Percentiles rank a stretch among this genome's conserved stretches.
These are phyloP conservation scores for Arachnomyces sp. DNA, from an alignment of 2,329 filamentous ascomycete species.

Conservation along the genomic window DNA sequence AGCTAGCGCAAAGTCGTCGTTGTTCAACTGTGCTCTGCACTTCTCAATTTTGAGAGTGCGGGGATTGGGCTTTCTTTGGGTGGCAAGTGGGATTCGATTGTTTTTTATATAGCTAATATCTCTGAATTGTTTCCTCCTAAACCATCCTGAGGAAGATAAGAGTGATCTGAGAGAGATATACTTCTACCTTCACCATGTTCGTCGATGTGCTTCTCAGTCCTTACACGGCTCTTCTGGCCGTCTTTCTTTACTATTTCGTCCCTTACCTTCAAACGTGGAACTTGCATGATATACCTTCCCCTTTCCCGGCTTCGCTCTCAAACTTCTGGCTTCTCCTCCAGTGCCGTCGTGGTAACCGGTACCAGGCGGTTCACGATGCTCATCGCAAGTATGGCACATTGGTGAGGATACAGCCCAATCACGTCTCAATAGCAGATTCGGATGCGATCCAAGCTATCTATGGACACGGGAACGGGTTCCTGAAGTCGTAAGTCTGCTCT, in stretches of 20 bases:
- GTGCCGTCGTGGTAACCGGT: conserved; percentile 57
- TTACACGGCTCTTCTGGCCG: conserved; percentile 40
- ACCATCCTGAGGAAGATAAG: neutral
- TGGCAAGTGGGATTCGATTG: neutral
- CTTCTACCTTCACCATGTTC: conserved; percentile 18
- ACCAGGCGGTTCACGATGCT: conserved; percentile 55
- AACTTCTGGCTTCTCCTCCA: conserved; percentile 72
- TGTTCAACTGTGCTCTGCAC: too few relatives aligned
- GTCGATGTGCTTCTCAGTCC: conserved; percentile 24
- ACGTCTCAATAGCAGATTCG: conserved; percentile 73
- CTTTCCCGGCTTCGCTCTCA: conserved; percentile 54
- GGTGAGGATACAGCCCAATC: conserved; percentile 74
- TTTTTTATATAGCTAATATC: conserved; percentile 4
- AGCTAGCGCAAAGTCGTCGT: too few relatives aligned
- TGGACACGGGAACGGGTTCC: conserved; percentile 67
- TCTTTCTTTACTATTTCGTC: conserved; percentile 47
- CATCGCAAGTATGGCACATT: conserved; percentile 73
- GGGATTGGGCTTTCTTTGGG: too few relatives aligned
- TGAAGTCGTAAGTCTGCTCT: conserved; percentile 54
- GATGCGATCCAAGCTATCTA: conserved; percentile 70
- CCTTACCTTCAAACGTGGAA: conserved; percentile 50
- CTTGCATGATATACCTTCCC: conserved; percentile 44
- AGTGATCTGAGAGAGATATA: neutral
- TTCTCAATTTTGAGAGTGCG: too few relatives aligned
- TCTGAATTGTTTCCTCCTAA: conserved; percentile 5